phyloP scores from a whole-genome alignment of 805 yeast genomes.

The Pichia scutulata region DNA sequence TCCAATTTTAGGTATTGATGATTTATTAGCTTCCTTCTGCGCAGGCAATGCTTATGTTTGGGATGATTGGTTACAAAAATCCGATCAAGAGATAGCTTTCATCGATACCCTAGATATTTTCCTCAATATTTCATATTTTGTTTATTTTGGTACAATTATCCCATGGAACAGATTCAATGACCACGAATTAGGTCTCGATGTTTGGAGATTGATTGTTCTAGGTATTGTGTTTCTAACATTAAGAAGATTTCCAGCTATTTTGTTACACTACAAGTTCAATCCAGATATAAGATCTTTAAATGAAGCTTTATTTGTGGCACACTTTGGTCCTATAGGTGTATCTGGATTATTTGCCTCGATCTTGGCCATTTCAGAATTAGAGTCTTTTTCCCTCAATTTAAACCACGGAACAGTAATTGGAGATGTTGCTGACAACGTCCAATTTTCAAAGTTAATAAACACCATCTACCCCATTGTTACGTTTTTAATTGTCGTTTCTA shows the following conservation, averaged over 20 bases:
- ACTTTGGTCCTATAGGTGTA: constrained; percentile 65
- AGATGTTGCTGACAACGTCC: constrained; percentile 17
- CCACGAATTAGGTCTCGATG: constrained; percentile 34
- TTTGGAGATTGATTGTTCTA: constrained; percentile 43
- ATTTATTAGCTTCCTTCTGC: constrained; percentile 59
- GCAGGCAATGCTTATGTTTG: constrained; percentile 67
- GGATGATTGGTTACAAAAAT: constrained; percentile 50
- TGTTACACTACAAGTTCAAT: constrained; percentile 45
- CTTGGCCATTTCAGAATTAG: constrained; percentile 24
- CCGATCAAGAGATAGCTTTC: constrained; percentile 48
- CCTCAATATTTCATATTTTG: constrained; percentile 54
- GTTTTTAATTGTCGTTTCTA: constrained; percentile 43
- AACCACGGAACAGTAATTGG: constrained; percentile 24
- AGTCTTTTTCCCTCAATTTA: constrained; percentile 26
- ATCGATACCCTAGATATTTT: constrained; percentile 56
- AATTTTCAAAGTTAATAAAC: constrained; percentile 23
- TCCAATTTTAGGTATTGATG: constrained; percentile 63
- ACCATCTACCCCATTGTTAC: constrained; percentile 43
- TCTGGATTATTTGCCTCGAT: constrained; percentile 28
- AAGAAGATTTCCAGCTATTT: constrained; percentile 47
- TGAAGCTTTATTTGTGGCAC: constrained; percentile 64
- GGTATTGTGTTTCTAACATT: constrained; percentile 45
- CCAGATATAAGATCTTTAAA: constrained; percentile 54
- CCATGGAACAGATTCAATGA: constrained; percentile 60
- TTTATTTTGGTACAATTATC: constrained; percentile 58